Evolutionary conservation across 352 stramenopile genomes (phyloP), one percentile per base, ranked within the genome.

Genomic region (Phytophthora lateralis): DNA sequence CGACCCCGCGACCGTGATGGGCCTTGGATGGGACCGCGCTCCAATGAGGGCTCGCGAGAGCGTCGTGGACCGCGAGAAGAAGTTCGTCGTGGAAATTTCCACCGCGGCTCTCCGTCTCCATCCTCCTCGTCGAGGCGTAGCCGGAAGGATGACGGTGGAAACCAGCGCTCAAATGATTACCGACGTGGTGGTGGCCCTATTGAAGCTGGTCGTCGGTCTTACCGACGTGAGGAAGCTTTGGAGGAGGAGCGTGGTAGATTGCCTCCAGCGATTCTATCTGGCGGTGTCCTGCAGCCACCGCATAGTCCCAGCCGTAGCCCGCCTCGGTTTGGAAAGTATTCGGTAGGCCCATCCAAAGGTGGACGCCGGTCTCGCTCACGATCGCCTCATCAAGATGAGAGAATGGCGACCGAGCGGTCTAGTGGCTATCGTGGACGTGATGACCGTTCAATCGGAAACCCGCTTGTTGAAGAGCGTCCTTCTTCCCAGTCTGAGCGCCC

Each of bases 281-380:
- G 66, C 39, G 52, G 67, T 39, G 51, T 65, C 0, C 24, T 73
- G 12, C 46, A 66, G 7, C 43, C 65, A 32, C 57, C 52, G 32
- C 64, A 56, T 18, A 76, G 63, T 32, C 67, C 45, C 9, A 80
- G 71, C 44, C 60, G 59, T 18, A 76, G 68, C 17, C 58, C 63
- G 14, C 68, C 59, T 12, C 63, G 63, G 18, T 63, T 57, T 50
- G 63, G 54, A 52, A 79, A 76, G 27, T 71, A 76, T 37, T 52
- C 35, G 18, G 10, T 30, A 17, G 56, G 61, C 20, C 48, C 45
- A 41, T 55, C 53, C 4, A 66, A 64, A 34, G 55, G 27, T 12
- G 59, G 55, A 43, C 55, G 48, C 11, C 55, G 54, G 15, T 73
- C 58, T 57, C 66, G 65, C n/a, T 71, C 66, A 32, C 63, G 63